Evolutionary conservation across 768 basidiomycete genomes (phyloP).

Genomic region (Rhizopogon sp.): DNA sequence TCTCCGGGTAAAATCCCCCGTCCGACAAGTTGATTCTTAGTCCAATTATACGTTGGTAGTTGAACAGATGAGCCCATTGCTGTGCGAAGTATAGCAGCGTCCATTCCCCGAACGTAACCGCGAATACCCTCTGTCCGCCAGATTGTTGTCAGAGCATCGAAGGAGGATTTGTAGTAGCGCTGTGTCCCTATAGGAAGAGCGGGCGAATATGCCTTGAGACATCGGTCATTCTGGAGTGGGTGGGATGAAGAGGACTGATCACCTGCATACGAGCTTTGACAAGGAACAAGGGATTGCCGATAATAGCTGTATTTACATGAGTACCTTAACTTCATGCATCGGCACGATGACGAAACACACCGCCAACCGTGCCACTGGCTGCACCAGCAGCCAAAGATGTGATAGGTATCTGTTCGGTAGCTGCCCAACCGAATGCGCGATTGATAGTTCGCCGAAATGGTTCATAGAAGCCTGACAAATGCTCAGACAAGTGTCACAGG

Average conservation of each 20-base stretch:
- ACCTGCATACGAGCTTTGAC: slow-evolving; percentile 99
- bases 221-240: background rate
- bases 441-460: slow-evolving; percentile 78
- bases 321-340: background rate
- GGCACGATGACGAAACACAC: slow-evolving; percentile 33
- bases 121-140: slow-evolving; percentile 69
- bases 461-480: slow-evolving; percentile 84
- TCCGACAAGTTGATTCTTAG: slow-evolving; percentile 74
- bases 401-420: slow-evolving; percentile 61
- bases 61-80: slow-evolving; percentile 96
- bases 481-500: slow-evolving; percentile 12
- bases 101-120: slow-evolving; percentile 86
- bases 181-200: slow-evolving; percentile 92
- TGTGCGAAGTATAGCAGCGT: slow-evolving; percentile 89
- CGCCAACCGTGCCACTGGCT: slow-evolving; percentile 85
- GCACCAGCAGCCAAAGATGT: slow-evolving; percentile 88
- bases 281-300: slow-evolving; percentile 90
- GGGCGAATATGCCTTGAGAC: slow-evolving; percentile 82
- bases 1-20: slow-evolving; percentile 67
- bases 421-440: slow-evolving; percentile 53
- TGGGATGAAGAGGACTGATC: background rate
- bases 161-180: slow-evolving; percentile 82
- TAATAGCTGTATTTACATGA: slow-evolving; percentile 39
- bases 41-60: slow-evolving; percentile 92
- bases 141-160: slow-evolving; percentile 78